Evolutionary conservation across 2,329 filamentous ascomycete species (phyloP), one percentile per base, ranked within the genome.

Genomic region (Penicillium sp.): DNA sequence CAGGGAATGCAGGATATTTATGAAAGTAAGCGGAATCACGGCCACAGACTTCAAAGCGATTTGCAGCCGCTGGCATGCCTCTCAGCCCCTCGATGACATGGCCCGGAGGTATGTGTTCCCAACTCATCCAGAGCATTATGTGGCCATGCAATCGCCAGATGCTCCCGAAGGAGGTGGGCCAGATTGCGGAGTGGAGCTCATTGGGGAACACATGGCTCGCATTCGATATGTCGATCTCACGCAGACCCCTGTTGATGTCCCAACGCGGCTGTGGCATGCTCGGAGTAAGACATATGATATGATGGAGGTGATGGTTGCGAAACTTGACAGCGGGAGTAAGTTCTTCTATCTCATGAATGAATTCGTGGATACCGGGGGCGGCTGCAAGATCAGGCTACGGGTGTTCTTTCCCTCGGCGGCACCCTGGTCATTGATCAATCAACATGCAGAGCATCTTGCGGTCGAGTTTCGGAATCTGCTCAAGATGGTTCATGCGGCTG

Each of bases 271-370:
- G 35, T 4, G 12, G n/a, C 8, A 10, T 3, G 11, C 31, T 22
- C 41, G 41, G 18, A 34, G 39, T 4, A n/a, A 16, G 2, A 18
- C 16, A n/a, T 49, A 49, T 40, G 41, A 49, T 13, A 46, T 35
- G 47, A 34, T 22, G 13, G 47, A 49, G 22, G 22, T 22, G 29
- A 35, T 45, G 25, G 35, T 39, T 11, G 47, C 36, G 14, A 46
- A 40, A 10, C 41, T 49, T 18, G 41, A 44, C 7, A 49, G 29
- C 18, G 41, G 41, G 25, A 49, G 13, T 27, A 29, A 14, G 5
- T 34, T 49, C 29, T 49, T 40, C 29, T 49, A 46, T 49, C 10
- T 49, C 30, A 29, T 49, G 35, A 49, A 49, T n/a, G 47, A 46
- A 29, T 49, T 49, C 30, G 45, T 39, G 41, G 22, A 49, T 16